Percentiles rank a stretch among this genome's conserved stretches.
These are phyloP conservation scores for Metschnikowia kunwiensis DNA, from an alignment of 805 yeast genomes.

Conservation along the genomic window DNA sequence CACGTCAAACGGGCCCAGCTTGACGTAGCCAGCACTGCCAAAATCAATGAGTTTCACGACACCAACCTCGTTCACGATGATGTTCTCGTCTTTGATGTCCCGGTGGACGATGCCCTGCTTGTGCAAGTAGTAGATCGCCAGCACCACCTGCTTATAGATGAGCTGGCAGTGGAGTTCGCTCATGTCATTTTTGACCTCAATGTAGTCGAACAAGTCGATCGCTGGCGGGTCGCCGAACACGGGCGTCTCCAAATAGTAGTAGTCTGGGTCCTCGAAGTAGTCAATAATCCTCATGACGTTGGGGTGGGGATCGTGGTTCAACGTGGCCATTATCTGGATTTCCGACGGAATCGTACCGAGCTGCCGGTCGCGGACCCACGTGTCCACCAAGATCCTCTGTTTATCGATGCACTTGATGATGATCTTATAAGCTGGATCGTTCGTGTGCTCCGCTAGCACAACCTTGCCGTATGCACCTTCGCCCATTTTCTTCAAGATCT, in stretches of 20 bases:
- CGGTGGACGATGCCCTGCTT: conserved; percentile 86
- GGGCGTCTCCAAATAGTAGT: conserved; percentile 88
- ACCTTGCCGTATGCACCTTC: conserved; percentile 98
- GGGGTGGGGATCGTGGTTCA: conserved; percentile 77
- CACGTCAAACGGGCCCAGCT: conserved; percentile 93
- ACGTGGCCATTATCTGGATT: conserved; percentile 85
- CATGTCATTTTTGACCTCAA: conserved; percentile 82
- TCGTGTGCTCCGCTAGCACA: conserved; percentile 65
- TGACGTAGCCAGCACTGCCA: conserved; percentile 89
- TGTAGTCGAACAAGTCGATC: conserved; percentile 86
- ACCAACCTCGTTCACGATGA: conserved; percentile 81
- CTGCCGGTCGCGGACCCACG: conserved; percentile 92
- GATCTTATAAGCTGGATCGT: conserved; percentile 60
- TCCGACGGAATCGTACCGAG: conserved; percentile 96
- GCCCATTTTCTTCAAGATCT: conserved; percentile 75
- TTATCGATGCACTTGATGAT: conserved; percentile 88
- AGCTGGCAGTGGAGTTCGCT: conserved; percentile 72
- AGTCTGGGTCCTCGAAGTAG: conserved; percentile 87
- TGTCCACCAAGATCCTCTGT: conserved; percentile 89
- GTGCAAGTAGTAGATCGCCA: conserved; percentile 80
- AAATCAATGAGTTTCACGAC: conserved; percentile 85
- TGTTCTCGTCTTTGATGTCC: conserved; percentile 92
- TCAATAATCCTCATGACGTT: conserved; percentile 83
- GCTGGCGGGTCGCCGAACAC: conserved; percentile 89
- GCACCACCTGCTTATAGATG: conserved; percentile 74